Evolutionary conservation across 305 asterid genomes (phyloP).

Genomic region (Plantago lanceolata): DNA sequence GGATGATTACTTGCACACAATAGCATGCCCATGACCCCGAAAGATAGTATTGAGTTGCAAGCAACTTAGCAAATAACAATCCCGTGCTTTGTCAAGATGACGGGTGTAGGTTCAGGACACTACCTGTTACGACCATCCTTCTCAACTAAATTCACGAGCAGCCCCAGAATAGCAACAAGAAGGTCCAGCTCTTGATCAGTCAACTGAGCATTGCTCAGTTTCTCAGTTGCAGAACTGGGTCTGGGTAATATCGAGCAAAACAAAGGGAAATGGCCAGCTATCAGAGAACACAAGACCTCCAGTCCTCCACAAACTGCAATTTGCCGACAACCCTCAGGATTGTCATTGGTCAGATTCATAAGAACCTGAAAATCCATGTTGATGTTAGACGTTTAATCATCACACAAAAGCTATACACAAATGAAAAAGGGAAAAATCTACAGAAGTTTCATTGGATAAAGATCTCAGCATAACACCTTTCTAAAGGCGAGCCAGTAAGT

Average conservation of each 20-base stretch:
- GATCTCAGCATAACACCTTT: background rate
- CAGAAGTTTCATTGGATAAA: background rate
- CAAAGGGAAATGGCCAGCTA: conserved; percentile 75
- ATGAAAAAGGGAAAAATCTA: background rate
- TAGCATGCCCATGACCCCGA: background rate
- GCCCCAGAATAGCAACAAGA: conserved; percentile 91
- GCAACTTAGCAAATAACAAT: background rate
- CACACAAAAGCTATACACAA: conserved; percentile 13
- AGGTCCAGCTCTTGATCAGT: conserved; percentile 81
- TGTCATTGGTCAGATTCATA: conserved; percentile 89
- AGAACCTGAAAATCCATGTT: conserved; percentile 61
- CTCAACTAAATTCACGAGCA: conserved; percentile 96
- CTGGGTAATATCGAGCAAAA: conserved; percentile 45
- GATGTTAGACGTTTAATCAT: conserved; percentile 11
- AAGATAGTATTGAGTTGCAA: background rate
- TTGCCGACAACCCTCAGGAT: conserved; percentile 84
- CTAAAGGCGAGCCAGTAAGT: background rate
- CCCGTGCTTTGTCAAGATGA: background rate
- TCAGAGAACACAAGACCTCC: conserved; percentile 69
- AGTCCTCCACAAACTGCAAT: conserved; percentile 78
- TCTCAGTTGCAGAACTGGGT: conserved; percentile 34
- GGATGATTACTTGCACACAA: background rate
- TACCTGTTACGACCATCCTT: conserved; percentile 82
- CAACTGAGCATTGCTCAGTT: conserved; percentile 37
- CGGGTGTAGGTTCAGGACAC: conserved; percentile 3